Conservation (phyloP, 2,329 filamentous ascomycete species). For the Aspergillus vadensis region DNA sequence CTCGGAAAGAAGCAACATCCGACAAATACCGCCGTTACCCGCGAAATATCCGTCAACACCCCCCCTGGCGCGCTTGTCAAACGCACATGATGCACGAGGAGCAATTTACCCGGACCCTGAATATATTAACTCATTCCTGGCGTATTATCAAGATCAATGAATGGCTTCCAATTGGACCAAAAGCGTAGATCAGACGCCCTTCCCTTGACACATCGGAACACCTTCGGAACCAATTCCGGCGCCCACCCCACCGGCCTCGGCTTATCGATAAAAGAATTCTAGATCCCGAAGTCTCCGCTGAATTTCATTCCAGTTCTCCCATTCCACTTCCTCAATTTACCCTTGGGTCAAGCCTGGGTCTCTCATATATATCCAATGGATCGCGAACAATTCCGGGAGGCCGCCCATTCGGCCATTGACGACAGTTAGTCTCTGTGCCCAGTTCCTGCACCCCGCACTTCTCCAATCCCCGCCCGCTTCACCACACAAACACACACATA, state of each 20-base stretch:
- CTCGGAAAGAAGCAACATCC: too few relatives aligned
- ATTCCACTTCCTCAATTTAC: neutral
- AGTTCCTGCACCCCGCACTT: neutral
- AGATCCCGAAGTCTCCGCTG: neutral
- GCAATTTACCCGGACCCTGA: too few relatives aligned
- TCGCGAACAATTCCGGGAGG: slow-evolving; percentile 72
- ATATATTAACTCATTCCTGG: too few relatives aligned
- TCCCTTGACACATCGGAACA: neutral
- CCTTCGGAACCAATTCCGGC: neutral
- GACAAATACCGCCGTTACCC: too few relatives aligned
- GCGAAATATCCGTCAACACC: too few relatives aligned
- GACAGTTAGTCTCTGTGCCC: slow-evolving; percentile 63
- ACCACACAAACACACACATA: neutral
- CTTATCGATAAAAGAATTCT: neutral
- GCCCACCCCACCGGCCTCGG: neutral
- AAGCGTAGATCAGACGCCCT: neutral
- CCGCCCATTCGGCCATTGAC: slow-evolving; percentile 76
- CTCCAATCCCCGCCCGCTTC: neutral
- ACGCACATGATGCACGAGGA: too few relatives aligned
- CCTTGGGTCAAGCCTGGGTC: neutral
- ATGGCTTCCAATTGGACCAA: neutral
- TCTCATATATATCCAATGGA: slow-evolving; percentile 61
- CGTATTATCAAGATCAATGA: too few relatives aligned
- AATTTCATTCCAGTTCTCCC: neutral
- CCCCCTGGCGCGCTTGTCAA: too few relatives aligned